Conservation (phyloP, 768 basidiomycete genomes). For the Mycena filopes region DNA sequence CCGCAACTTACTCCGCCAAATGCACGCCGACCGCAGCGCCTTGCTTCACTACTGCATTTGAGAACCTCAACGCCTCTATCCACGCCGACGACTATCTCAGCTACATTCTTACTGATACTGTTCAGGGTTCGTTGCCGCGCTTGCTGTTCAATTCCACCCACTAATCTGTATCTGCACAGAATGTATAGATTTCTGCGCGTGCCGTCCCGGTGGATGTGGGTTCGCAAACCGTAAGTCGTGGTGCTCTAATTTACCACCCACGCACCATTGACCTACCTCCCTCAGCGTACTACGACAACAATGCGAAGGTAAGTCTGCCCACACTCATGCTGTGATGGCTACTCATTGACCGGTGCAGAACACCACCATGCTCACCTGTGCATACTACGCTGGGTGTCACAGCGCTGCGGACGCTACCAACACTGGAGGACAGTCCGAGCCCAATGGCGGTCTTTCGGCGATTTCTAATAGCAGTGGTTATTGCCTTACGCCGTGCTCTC, state of each 20-base stretch:
- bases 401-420: conserved; percentile 22
- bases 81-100: conserved; percentile 22
- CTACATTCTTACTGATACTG: conserved; percentile 17
- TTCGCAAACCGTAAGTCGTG: conserved; percentile 22
- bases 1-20: neutral
- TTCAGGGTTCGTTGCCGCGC: conserved; percentile 11
- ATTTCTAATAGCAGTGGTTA: conserved; percentile 23
- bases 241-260: neutral
- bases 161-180: neutral
- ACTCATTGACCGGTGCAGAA: neutral
- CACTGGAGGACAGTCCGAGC: conserved; percentile 26
- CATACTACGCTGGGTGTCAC: conserved; percentile 19
- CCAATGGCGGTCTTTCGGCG: conserved; percentile 20
- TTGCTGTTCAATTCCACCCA: neutral
- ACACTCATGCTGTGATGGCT: too few species aligned
- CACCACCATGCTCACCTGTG: conserved; percentile 17
- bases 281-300: conserved; percentile 13
- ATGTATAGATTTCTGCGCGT: conserved; percentile 18
- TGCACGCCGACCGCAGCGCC: conserved; percentile 3
- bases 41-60: conserved; percentile 8
- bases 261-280: neutral
- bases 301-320: neutral
- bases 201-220: conserved; percentile 1
- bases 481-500: conserved; percentile 11
- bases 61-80: conserved; percentile 18